Percentiles rank a stretch among this genome's conserved stretches.
phyloP scores from a whole-genome alignment of 2,329 filamentous ascomycete species.

The Epichloe sibirici region DNA sequence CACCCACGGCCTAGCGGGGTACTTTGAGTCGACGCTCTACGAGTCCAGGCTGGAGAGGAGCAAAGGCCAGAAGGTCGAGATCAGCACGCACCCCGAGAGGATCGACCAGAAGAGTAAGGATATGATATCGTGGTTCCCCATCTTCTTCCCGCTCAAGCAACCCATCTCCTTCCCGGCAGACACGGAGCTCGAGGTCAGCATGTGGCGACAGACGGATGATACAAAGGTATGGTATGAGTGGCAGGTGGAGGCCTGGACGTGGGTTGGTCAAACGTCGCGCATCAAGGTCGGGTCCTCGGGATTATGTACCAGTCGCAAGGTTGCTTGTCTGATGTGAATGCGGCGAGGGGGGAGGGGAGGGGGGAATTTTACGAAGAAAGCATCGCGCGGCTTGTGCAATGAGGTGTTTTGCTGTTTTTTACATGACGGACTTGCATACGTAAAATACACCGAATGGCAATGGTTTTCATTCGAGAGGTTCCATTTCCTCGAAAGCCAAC shows the following conservation, averaged over 20 bases:
- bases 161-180: conserved; percentile 78
- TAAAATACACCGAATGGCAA: too few relatives aligned
- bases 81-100: conserved; percentile 83
- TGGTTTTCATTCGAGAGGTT: too few relatives aligned
- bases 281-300: conserved; percentile 56
- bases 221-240: conserved; percentile 98
- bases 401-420: too few relatives aligned
- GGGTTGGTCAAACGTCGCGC: conserved; percentile 44
- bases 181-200: conserved; percentile 76
- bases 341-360: not conserved
- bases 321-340: conserved; percentile 56
- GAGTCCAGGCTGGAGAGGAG: conserved; percentile 31
- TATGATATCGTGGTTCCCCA: conserved; percentile 99
- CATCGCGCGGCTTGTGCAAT: too few relatives aligned
- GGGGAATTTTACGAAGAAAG: not conserved
- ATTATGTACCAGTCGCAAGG: conserved; percentile 55
- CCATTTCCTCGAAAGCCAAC: too few relatives aligned
- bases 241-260: conserved; percentile 76
- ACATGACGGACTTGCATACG: not conserved
- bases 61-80: conserved; percentile 51
- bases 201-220: conserved; percentile 94
- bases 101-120: conserved; percentile 90
- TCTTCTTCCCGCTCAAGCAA: conserved; percentile 91
- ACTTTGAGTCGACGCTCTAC: conserved; percentile 96
- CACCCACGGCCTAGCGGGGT: conserved; percentile 83